These are phyloP conservation scores for Prunus mira DNA, from an alignment of 306 rosid genomes.

Conservation along the genomic window DNA sequence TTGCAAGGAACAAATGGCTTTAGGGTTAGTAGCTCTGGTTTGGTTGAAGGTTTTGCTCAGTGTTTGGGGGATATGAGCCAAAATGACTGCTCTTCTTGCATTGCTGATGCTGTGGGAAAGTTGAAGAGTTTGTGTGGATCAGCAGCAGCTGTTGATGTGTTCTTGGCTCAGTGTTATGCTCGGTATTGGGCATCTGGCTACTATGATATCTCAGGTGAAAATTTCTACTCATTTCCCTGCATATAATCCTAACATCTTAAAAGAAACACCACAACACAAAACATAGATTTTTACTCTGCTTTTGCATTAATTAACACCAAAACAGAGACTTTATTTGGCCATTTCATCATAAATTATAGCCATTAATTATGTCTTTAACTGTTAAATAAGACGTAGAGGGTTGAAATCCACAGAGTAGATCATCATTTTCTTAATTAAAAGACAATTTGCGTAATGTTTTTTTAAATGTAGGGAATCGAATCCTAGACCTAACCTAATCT, in stretches of 20 bases:
- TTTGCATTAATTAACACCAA: too few relatives aligned
- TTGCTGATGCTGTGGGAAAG: slow-evolving; percentile 70
- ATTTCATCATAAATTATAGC: not conserved
- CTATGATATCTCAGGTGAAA: slow-evolving; percentile 62
- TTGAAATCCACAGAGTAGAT: too few relatives aligned
- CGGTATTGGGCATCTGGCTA: slow-evolving; percentile 92
- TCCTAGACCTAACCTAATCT: too few relatives aligned
- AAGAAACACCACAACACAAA: not conserved
- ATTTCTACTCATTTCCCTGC: not conserved
- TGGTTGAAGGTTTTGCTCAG: slow-evolving; percentile 71
- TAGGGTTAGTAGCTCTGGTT: slow-evolving; percentile 74
- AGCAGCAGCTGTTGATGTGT: slow-evolving; percentile 83
- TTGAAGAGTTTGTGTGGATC: slow-evolving; percentile 80
- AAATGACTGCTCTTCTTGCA: slow-evolving; percentile 72
- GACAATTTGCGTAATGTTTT: too few relatives aligned
- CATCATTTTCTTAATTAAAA: too few relatives aligned
- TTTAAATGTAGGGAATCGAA: too few relatives aligned
- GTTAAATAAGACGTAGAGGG: too few relatives aligned
- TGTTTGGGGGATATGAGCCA: slow-evolving; percentile 69
- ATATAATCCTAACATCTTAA: not conserved
- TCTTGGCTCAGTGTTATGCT: slow-evolving; percentile 87
- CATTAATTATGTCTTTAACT: not conserved
- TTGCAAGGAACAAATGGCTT: slow-evolving; percentile 54
- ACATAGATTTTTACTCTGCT: too few relatives aligned
- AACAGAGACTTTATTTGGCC: not conserved